Conservation (phyloP, 2,329 filamentous ascomycete genomes). For the Phialophora verrucosa region DNA sequence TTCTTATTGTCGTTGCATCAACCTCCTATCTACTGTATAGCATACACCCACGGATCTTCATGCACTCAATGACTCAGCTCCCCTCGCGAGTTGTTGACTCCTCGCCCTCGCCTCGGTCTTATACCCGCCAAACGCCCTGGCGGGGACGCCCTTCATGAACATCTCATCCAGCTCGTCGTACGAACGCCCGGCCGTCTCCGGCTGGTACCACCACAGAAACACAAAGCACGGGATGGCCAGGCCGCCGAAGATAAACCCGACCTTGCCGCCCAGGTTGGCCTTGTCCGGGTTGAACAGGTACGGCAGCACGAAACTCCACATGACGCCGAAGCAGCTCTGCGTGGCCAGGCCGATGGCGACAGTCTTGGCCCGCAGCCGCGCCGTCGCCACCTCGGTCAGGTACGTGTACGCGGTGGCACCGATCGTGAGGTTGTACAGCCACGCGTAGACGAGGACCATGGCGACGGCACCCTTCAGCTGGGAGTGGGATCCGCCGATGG, state of each 20-base stretch:
- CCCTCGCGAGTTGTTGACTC: not conserved
- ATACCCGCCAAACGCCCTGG: slow-evolving; percentile 38
- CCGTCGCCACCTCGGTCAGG: slow-evolving; percentile 49
- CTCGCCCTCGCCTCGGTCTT: slow-evolving; percentile 1
- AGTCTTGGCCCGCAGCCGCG: slow-evolving; percentile 50
- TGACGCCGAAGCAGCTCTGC: slow-evolving; percentile 34
- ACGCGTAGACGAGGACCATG: slow-evolving; percentile 51
- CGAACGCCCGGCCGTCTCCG: slow-evolving; percentile 45
- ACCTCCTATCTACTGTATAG: too few relatives aligned
- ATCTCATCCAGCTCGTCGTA: slow-evolving; percentile 44
- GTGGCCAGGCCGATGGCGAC: slow-evolving; percentile 14
- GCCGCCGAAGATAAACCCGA: slow-evolving; percentile 50
- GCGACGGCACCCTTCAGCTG: slow-evolving; percentile 37
- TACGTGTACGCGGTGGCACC: slow-evolving; percentile 49
- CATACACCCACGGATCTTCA: too few relatives aligned
- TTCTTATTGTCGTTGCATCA: too few relatives aligned
- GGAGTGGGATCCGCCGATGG: slow-evolving; percentile 22
- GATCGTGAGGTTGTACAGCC: slow-evolving; percentile 50
- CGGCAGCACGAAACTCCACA: slow-evolving; percentile 49
- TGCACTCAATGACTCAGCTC: not conserved
- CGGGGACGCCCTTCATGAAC: slow-evolving; percentile 40
- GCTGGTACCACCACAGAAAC: slow-evolving; percentile 45
- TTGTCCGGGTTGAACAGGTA: slow-evolving; percentile 46
- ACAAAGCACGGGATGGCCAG: slow-evolving; percentile 38
- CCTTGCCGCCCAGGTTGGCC: slow-evolving; percentile 49